These are phyloP conservation scores for Hippophae gyantsensis DNA, from an alignment of 306 rosid genomes.

Conservation along the genomic window DNA sequence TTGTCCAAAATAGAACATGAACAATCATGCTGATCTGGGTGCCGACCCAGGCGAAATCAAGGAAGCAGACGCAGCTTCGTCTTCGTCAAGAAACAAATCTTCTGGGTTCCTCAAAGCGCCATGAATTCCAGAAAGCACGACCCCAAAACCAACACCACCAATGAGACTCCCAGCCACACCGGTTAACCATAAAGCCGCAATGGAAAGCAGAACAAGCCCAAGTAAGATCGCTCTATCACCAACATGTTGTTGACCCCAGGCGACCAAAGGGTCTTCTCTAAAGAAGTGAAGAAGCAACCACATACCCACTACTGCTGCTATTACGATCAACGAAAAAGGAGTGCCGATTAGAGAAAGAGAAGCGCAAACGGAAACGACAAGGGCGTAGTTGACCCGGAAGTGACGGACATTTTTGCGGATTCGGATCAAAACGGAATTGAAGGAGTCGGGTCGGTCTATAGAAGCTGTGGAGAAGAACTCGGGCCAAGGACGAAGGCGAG, in stretches of 20 bases:
- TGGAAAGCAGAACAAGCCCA: background rate
- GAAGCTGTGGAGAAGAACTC: too few species aligned
- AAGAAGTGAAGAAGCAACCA: constrained; percentile 16
- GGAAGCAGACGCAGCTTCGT: too few species aligned
- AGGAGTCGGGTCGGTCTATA: background rate
- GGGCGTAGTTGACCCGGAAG: constrained; percentile 15
- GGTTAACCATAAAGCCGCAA: background rate
- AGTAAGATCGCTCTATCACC: constrained; percentile 5
- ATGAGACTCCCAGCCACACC: background rate
- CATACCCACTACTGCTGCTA: constrained; percentile 7
- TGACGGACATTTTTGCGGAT: background rate
- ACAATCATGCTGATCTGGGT: too few species aligned
- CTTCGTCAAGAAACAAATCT: too few species aligned
- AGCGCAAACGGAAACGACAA: background rate
- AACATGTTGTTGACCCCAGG: background rate
- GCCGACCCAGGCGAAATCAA: too few species aligned
- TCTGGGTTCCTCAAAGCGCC: too few species aligned
- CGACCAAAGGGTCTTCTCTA: constrained; percentile 15
- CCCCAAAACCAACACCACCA: background rate
- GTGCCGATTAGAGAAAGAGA: too few species aligned
- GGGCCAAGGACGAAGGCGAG: too few species aligned
- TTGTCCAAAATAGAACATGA: too few species aligned
- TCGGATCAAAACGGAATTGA: background rate
- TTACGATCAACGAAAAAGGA: background rate
- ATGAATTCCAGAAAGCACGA: too few species aligned